Base-by-base conservation (phyloP, 805 yeast species). In the Candida bentonensis region DNA sequence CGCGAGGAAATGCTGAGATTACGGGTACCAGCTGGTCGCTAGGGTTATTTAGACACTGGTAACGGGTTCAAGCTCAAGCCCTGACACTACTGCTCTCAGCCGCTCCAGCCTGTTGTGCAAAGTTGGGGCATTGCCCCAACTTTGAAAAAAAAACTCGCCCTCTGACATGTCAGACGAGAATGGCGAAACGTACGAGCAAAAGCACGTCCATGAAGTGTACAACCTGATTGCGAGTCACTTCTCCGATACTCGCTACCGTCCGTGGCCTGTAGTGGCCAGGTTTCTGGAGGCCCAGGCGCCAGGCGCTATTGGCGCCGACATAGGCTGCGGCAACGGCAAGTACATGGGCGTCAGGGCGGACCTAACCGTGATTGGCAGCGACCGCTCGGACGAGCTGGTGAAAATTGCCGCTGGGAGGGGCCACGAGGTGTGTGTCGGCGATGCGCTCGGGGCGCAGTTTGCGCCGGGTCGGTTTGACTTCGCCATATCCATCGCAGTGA, bases 261-360 rank as follows among this genome's bases (percentile, higher is more conserved):
- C 97, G 22, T 92, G 98, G 98, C 97, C 97, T 4, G 78, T 87
- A 20, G 98, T 92, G 22, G 84, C 83, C 43, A 61, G 69, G 47
- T 92, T 82, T 56, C 62, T 92, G 40, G 56, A 53, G 9, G 52
- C 61, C 1, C 73, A 74, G 53, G 47, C 58, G 0, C 63, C 64
- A 3, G 81, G 85, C 39, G 64, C 79, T 1, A 49, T 89, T 0
- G 98, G 98, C 1, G 68, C 87, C 23, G 98, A 92, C 63, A 85
- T 89, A 20, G 98, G 98, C 0, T 89, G 97, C 61, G 98, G 98
- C 2, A 92, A 92, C 59, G 98, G 98, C 2, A 92, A 92, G 58
- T 92, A 92, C 58, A 60, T 89, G 34, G 73, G 72, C 1, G 72
- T 87, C 11, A 88, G 89, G 60, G 67, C 72, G 5, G 69, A 81